Percentiles rank a stretch among this genome's conserved stretches.
These are phyloP conservation scores for Saprolegnia diclina DNA, from an alignment of 352 stramenopile species.

Conservation along the genomic window DNA sequence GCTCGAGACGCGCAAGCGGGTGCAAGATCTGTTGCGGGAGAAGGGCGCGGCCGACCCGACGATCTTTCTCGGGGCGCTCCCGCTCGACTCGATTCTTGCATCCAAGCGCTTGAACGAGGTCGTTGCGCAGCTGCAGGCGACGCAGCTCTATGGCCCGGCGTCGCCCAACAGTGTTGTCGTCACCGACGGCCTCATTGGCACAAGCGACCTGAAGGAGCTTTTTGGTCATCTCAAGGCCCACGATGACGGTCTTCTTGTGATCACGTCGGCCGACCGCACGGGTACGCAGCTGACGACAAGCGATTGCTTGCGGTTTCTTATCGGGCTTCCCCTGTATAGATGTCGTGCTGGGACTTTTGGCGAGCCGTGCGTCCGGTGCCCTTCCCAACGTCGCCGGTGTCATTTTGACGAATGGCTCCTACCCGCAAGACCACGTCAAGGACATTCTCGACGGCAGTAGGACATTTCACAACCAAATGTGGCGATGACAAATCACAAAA, in stretches of 20 bases:
- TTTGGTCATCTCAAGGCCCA: slow-evolving; percentile 72
- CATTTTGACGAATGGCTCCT: slow-evolving; percentile 67
- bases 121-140: slow-evolving; percentile 51
- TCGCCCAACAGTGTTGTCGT: slow-evolving; percentile 61
- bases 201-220: slow-evolving; percentile 62
- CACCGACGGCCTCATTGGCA: slow-evolving; percentile 54
- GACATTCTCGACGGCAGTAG: slow-evolving; percentile 52
- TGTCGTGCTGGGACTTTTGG: slow-evolving; percentile 61
- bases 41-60: slow-evolving; percentile 31
- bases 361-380: slow-evolving; percentile 54
- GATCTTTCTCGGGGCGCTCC: slow-evolving; percentile 58
- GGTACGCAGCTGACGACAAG: not conserved
- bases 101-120: slow-evolving; percentile 77
- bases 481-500: not conserved
- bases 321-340: slow-evolving; percentile 34
- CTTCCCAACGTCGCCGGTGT: slow-evolving; percentile 63
- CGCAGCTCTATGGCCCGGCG: slow-evolving; percentile 51
- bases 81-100: slow-evolving; percentile 51
- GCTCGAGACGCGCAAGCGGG: slow-evolving; percentile 32
- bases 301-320: not conserved
- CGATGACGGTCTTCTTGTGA: slow-evolving; percentile 63
- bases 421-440: slow-evolving; percentile 61
- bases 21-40: slow-evolving; percentile 36
- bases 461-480: not conserved
- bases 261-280: slow-evolving; percentile 64